These are phyloP conservation scores for Blastomyces emzantsi DNA, from an alignment of 2,329 filamentous ascomycete genomes.

Conservation along the genomic window DNA sequence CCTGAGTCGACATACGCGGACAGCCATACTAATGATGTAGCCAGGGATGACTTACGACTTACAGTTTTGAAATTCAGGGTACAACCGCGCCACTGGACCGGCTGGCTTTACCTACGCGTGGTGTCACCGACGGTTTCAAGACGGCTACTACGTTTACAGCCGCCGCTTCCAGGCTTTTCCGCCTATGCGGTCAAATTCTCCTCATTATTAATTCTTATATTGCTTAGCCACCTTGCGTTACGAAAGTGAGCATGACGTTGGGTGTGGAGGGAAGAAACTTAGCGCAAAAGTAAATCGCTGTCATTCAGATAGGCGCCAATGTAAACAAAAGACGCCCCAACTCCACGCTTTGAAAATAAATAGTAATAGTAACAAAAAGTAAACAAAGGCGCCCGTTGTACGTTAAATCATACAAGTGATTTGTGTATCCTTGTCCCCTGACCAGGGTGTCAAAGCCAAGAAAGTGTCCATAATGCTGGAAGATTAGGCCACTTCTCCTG, in stretches of 20 bases:
- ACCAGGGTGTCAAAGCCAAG: slow-evolving; percentile 63
- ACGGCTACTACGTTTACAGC: background rate
- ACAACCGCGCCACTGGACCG: background rate
- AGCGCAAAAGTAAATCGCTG: background rate
- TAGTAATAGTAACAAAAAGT: slow-evolving; percentile 4
- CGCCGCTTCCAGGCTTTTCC: background rate
- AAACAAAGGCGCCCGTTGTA: slow-evolving; percentile 2
- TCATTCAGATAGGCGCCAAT: background rate
- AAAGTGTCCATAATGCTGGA: slow-evolving; percentile 86
- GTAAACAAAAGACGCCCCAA: background rate
- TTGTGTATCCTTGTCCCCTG: background rate
- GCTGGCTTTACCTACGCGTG: background rate
- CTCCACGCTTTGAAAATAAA: slow-evolving; percentile 7
- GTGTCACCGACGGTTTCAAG: background rate
- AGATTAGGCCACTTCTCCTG: slow-evolving; percentile 90
- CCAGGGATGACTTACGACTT: background rate
- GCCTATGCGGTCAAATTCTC: background rate
- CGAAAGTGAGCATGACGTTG: background rate
- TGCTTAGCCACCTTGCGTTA: background rate
- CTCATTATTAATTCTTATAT: background rate
- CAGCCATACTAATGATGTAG: background rate
- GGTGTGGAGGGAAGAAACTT: background rate
- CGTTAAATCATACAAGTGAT: background rate
- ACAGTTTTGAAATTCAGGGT: background rate
- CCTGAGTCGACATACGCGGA: background rate